These are phyloP conservation scores for Flaveria floridana DNA, from an alignment of 140 eudicot species.

Conservation along the genomic window DNA sequence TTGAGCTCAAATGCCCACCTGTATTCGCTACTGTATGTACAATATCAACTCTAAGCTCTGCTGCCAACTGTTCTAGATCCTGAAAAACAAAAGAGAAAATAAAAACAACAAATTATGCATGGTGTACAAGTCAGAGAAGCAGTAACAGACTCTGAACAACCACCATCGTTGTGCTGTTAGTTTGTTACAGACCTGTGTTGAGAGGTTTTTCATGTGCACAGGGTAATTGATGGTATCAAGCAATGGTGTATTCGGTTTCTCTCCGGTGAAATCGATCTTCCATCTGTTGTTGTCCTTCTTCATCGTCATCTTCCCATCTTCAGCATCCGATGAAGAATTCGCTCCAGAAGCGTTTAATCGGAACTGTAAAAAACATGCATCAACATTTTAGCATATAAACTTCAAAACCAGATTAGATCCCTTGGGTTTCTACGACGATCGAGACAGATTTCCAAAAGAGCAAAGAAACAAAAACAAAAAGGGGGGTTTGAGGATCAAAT, in stretches of 20 bases:
- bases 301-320: slow-evolving; percentile 43
- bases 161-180: too few species aligned
- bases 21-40: slow-evolving; percentile 65
- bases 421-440: not conserved
- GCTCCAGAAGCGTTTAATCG: slow-evolving; percentile 49
- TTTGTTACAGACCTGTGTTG: slow-evolving; percentile 42
- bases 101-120: slow-evolving; percentile 20
- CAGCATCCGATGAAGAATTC: slow-evolving; percentile 36
- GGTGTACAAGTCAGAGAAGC: slow-evolving; percentile 27
- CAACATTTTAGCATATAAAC: not conserved
- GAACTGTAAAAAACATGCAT: slow-evolving; percentile 40
- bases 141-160: slow-evolving; percentile 22
- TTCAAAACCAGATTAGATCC: not conserved
- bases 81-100: slow-evolving; percentile 15
- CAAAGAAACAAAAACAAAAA: too few species aligned
- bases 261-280: slow-evolving; percentile 71
- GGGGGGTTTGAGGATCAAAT: not conserved
- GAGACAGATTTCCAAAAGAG: not conserved
- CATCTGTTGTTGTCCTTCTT: slow-evolving; percentile 46
- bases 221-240: slow-evolving; percentile 79
- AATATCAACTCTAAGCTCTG: slow-evolving; percentile 76
- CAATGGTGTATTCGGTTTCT: slow-evolving; percentile 73
- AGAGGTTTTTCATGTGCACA: slow-evolving; percentile 76
- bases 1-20: slow-evolving; percentile 93
- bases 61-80: slow-evolving; percentile 84